Evolutionary conservation across 192 early-diverging fungal species (phyloP).

Genomic region (Neocallimastix lanati): DNA sequence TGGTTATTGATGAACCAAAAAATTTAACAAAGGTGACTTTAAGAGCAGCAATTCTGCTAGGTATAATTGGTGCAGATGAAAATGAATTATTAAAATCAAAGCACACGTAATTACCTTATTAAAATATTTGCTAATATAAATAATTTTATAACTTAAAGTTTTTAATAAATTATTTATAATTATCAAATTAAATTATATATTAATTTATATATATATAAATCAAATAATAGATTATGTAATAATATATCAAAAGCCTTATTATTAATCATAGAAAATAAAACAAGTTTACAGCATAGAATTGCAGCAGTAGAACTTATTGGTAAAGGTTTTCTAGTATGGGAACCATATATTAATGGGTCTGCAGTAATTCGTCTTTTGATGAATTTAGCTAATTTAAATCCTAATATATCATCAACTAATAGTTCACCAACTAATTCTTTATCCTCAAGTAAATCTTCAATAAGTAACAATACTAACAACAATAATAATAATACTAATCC

Average conservation of each 20-base stretch:
- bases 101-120: conserved; percentile 5
- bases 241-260: conserved; percentile 37
- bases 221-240: conserved; percentile 48
- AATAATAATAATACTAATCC: not conserved
- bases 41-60: conserved; percentile 53
- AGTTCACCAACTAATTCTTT: not conserved
- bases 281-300: conserved; percentile 21
- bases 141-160: not conserved
- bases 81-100: conserved; percentile 19
- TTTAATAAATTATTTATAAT: not conserved
- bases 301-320: conserved; percentile 54
- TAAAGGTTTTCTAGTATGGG: conserved; percentile 53
- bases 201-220: conserved; percentile 20
- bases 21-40: conserved; percentile 25
- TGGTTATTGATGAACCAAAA: conserved; percentile 14
- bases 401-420: not conserved
- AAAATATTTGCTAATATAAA: conserved; percentile 1
- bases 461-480: conserved; percentile 12
- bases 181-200: conserved; percentile 1
- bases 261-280: conserved; percentile 43
- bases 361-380: not conserved
- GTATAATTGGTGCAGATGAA: conserved; percentile 48
- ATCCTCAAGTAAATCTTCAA: conserved; percentile 17
- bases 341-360: conserved; percentile 50
- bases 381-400: not conserved